Percentiles rank a stretch among this genome's conserved stretches.
phyloP scores from a whole-genome alignment of 768 basidiomycete genomes.

The Phylloporus sp. region DNA sequence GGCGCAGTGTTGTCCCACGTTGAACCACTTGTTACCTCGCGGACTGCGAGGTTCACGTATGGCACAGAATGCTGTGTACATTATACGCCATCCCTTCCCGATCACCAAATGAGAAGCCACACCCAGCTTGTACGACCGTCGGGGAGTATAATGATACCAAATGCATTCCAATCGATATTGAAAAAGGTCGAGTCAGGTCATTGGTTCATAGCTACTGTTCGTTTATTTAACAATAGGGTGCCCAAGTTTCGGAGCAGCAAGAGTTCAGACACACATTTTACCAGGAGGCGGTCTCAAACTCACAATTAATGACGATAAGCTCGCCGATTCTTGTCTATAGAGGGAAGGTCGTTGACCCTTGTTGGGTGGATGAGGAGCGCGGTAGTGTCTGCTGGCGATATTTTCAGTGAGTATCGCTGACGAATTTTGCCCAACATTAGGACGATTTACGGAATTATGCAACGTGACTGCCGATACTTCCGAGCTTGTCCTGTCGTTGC shows the following conservation, averaged over 20 bases:
- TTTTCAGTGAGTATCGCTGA: not conserved
- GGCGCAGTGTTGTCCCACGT: no score
- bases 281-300: not conserved
- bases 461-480: slow-evolving; percentile 10
- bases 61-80: not conserved
- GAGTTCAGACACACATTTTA: slow-evolving; percentile 16
- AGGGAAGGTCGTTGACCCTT: slow-evolving; percentile 5
- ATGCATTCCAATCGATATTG: slow-evolving; percentile 37
- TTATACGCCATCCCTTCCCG: not conserved
- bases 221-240: not conserved
- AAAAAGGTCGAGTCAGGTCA: slow-evolving; percentile 15
- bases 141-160: slow-evolving; percentile 30
- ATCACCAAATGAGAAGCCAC: slow-evolving; percentile 32
- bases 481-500: not conserved
- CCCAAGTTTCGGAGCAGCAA: slow-evolving; percentile 18
- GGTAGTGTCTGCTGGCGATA: not conserved
- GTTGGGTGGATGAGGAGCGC: slow-evolving; percentile 13
- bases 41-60: slow-evolving; percentile 21
- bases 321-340: slow-evolving; percentile 16
- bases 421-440: not conserved
- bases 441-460: slow-evolving; percentile 10
- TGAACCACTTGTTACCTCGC: no score
- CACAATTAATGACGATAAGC: no score
- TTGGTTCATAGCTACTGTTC: not conserved
- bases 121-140: slow-evolving; percentile 19